phyloP scores from a whole-genome alignment of 1,284 basidiomycete genomes.

The Ceratobasidium sp. region DNA sequence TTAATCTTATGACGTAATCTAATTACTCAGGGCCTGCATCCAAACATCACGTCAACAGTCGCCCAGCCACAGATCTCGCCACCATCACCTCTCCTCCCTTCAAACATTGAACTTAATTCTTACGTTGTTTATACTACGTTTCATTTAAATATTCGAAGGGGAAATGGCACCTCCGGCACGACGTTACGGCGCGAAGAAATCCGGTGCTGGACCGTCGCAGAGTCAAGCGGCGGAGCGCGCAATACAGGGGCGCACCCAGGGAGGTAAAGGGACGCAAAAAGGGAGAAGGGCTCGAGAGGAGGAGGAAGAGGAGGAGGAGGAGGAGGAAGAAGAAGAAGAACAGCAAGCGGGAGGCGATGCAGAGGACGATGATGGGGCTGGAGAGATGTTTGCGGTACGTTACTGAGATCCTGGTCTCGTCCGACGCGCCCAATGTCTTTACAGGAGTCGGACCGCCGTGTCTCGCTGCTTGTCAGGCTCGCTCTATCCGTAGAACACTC shows the following conservation, averaged over 20 bases:
- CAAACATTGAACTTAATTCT: not conserved
- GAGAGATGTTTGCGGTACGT: slow-evolving; percentile 1
- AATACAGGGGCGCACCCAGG: slow-evolving; percentile 19
- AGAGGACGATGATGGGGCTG: slow-evolving; percentile 42
- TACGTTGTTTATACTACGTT: not conserved
- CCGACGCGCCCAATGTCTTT: not conserved
- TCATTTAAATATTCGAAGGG: not conserved
- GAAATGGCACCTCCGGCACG: slow-evolving; percentile 17
- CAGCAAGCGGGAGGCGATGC: slow-evolving; percentile 35
- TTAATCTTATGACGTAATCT: slow-evolving; percentile 17
- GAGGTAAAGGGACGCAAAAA: slow-evolving; percentile 36
- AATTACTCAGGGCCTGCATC: slow-evolving; percentile 22
- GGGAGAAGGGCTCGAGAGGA: slow-evolving; percentile 30
- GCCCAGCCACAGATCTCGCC: not conserved
- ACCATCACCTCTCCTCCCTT: not conserved
- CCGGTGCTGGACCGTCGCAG: slow-evolving; percentile 27
- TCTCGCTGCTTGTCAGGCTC: slow-evolving; percentile 73
- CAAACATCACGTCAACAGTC: slow-evolving; percentile 22
- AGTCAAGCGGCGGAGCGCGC: slow-evolving; percentile 1
- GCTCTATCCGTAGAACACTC: slow-evolving; percentile 77
- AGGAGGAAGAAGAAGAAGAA: slow-evolving; percentile 39
- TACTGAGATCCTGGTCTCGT: slow-evolving; percentile 3
- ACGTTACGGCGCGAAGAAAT: slow-evolving; percentile 21
- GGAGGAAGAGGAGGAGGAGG: slow-evolving; percentile 46
- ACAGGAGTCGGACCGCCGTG: slow-evolving; percentile 68